phyloP scores from a whole-genome alignment of 352 stramenopile genomes.

The Phytophthora melonis region DNA sequence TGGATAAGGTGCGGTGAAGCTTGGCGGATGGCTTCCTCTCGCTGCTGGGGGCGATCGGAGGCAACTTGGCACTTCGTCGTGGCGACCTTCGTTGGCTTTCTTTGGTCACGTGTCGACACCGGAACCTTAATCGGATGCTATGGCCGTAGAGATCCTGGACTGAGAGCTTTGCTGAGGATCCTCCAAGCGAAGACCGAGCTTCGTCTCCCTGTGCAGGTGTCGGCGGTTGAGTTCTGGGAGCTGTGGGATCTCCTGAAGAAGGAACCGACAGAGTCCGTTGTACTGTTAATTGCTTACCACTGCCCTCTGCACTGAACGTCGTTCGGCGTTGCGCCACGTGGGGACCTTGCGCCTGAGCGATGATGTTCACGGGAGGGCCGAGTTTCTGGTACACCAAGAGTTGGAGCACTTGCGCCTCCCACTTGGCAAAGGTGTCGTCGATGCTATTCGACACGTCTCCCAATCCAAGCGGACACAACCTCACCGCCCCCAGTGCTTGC shows the following conservation, averaged over 20 bases:
- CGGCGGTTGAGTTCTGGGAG: background rate
- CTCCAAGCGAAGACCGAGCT: background rate
- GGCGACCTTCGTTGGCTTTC: background rate
- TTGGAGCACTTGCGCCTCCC: constrained; percentile 61
- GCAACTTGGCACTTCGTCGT: background rate
- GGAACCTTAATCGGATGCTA: constrained; percentile 29
- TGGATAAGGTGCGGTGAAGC: background rate
- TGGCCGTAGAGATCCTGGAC: constrained; percentile 33
- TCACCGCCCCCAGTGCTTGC: constrained; percentile 72
- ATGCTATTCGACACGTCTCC: constrained; percentile 93
- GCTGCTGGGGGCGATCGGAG: background rate
- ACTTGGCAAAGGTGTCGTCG: constrained; percentile 67
- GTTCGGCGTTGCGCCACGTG: background rate
- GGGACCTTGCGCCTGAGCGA: background rate
- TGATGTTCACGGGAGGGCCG: background rate
- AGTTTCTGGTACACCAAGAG: constrained; percentile 15
- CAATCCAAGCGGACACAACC: constrained; percentile 79
- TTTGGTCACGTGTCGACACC: constrained; percentile 13
- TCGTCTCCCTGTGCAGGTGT: background rate
- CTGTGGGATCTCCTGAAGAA: background rate
- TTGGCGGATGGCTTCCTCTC: background rate
- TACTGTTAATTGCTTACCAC: background rate
- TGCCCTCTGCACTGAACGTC: background rate
- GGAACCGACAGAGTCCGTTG: background rate
- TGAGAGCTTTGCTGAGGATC: constrained; percentile 7